phyloP scores from a whole-genome alignment of 768 basidiomycete genomes.

The Arthromyces matolae region DNA sequence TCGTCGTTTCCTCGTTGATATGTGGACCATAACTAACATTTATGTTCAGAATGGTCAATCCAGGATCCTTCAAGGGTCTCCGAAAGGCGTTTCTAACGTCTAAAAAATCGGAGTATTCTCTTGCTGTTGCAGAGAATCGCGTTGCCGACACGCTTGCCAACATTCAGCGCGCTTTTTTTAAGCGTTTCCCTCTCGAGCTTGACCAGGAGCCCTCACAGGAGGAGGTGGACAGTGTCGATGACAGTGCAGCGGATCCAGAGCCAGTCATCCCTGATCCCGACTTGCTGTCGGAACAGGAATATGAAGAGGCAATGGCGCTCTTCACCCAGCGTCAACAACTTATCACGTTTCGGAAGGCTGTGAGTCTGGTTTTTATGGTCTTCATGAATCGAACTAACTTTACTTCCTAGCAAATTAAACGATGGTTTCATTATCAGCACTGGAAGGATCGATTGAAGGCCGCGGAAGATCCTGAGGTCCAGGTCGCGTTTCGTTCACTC shows the following conservation, averaged over 20 bases:
- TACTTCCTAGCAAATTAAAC: constrained; percentile 16
- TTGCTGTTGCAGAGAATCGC: constrained; percentile 3
- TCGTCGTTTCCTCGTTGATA: too few relatives aligned
- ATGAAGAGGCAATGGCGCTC: neutral
- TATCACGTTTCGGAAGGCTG: neutral
- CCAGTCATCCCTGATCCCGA: neutral
- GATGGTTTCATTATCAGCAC: constrained; percentile 16
- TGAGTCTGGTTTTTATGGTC: too few relatives aligned
- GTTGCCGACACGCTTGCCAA: constrained; percentile 7
- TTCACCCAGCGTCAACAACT: neutral
- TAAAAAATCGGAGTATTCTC: constrained; percentile 3
- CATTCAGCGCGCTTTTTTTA: constrained; percentile 13
- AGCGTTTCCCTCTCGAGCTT: constrained; percentile 7
- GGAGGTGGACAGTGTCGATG: constrained; percentile 5
- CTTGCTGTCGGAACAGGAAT: neutral
- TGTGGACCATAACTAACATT: too few relatives aligned
- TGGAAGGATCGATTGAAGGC: constrained; percentile 6
- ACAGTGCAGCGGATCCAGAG: constrained; percentile 2
- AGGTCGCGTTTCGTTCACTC: neutral
- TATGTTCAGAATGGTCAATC: constrained; percentile 19
- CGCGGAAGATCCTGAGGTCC: constrained; percentile 3
- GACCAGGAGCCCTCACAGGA: constrained; percentile 7
- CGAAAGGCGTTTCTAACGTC: constrained; percentile 9
- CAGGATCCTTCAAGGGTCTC: constrained; percentile 9
- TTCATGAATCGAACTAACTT: too few relatives aligned